A percentile compares a stretch with the other conserved stretches of the same genome.
Conservation (phyloP, 345 rosid species). For the Populus davidiana region DNA sequence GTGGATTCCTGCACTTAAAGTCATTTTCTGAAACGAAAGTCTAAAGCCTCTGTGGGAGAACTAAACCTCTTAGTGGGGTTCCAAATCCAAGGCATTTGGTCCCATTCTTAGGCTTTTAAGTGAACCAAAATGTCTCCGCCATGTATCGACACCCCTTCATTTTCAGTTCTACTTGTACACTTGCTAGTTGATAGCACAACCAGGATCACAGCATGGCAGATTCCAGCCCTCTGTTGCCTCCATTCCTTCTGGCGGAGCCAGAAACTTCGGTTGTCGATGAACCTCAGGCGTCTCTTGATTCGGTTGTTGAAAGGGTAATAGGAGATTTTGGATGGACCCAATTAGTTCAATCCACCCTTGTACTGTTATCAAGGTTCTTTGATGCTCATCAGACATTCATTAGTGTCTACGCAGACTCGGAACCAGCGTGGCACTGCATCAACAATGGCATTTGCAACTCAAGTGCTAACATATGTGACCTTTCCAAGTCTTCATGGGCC, state of each 20-base stretch:
- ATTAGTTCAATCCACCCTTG: conserved; percentile 45
- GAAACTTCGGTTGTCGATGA: neutral
- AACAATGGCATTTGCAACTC: conserved; percentile 21
- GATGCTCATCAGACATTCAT: conserved; percentile 69
- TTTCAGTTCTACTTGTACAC: neutral
- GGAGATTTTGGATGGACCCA: conserved; percentile 39
- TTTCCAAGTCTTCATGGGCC: conserved; percentile 40
- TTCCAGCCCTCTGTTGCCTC: neutral
- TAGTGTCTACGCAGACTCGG: conserved; percentile 50
- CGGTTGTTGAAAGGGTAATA: conserved; percentile 34
- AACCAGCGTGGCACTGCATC: conserved; percentile 52
- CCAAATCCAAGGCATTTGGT: too few species aligned
- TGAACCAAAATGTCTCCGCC: neutral
- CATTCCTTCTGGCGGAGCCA: neutral
- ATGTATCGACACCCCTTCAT: neutral
- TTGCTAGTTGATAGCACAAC: neutral
- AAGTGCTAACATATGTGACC: conserved; percentile 32
- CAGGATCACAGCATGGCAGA: neutral
- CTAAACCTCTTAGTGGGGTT: too few species aligned
- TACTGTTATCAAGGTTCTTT: conserved; percentile 48
- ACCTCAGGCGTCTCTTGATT: conserved; percentile 22
- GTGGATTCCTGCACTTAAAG: too few species aligned
- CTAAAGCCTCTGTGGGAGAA: too few species aligned
- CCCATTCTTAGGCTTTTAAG: neutral
- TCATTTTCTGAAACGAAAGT: too few species aligned